phyloP scores from a whole-genome alignment of 2,329 filamentous ascomycete species.

The Chaetomium globosum region DNA sequence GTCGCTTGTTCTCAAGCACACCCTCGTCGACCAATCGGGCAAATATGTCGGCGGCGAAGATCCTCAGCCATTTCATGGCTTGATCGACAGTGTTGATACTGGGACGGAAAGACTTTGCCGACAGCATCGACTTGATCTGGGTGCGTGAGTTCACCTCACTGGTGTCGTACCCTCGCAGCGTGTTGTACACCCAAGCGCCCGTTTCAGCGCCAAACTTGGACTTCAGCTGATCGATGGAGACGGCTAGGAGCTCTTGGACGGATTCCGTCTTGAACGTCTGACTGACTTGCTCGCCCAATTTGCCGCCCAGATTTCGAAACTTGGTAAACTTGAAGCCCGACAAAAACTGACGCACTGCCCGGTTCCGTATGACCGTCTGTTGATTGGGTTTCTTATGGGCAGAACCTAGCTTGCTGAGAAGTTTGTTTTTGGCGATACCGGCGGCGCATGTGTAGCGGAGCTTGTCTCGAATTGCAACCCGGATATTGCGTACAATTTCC shows the following conservation, averaged over 20 bases:
- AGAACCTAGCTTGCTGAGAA: constrained; percentile 91
- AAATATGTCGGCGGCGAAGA: constrained; percentile 90
- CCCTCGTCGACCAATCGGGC: constrained; percentile 88
- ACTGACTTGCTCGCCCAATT: constrained; percentile 84
- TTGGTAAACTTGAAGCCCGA: constrained; percentile 89
- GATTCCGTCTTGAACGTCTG: constrained; percentile 79
- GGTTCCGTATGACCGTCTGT: constrained; percentile 89
- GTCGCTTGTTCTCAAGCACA: constrained; percentile 80
- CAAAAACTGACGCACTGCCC: constrained; percentile 78
- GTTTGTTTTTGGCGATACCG: constrained; percentile 88
- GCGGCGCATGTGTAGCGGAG: constrained; percentile 90
- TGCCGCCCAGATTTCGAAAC: constrained; percentile 92
- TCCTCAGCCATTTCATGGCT: constrained; percentile 80
- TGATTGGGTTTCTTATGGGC: constrained; percentile 90
- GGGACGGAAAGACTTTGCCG: constrained; percentile 91
- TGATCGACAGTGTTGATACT: constrained; percentile 77
- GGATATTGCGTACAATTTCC: constrained; percentile 80
- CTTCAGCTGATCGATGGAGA: constrained; percentile 76
- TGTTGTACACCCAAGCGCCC: constrained; percentile 80
- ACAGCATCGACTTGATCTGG: constrained; percentile 96
- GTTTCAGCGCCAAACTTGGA: constrained; percentile 80
- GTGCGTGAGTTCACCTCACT: constrained; percentile 90
- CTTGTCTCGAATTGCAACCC: constrained; percentile 66
- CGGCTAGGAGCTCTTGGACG: constrained; percentile 71
- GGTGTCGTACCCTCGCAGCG: constrained; percentile 80